Percentiles rank a stretch among this genome's conserved stretches.
phyloP scores from a whole-genome alignment of 2,329 filamentous ascomycete species.

The Podosphaera aphanis region DNA sequence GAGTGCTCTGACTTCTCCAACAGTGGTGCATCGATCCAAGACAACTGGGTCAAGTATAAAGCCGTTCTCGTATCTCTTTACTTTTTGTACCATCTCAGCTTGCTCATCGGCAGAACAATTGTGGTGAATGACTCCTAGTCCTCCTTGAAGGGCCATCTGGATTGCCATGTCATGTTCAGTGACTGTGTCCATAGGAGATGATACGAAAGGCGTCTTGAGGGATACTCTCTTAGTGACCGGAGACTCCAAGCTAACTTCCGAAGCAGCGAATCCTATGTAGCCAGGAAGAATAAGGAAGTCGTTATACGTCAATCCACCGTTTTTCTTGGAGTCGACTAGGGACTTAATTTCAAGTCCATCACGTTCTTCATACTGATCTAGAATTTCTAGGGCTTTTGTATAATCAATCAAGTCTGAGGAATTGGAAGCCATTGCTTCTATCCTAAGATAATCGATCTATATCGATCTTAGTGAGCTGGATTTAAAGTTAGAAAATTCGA shows the following conservation, averaged over 20 bases:
- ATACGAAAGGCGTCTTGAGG: conserved; percentile 89
- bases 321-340: conserved; percentile 73
- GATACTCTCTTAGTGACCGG: conserved; percentile 88
- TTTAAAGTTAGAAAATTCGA: background rate
- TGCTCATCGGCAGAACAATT: conserved; percentile 96
- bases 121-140: conserved; percentile 90
- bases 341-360: conserved; percentile 78
- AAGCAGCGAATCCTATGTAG: conserved; percentile 93
- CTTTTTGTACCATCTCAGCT: conserved; percentile 96
- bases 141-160: conserved; percentile 75
- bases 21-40: conserved; percentile 65
- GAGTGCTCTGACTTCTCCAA: conserved; percentile 71
- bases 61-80: conserved; percentile 97
- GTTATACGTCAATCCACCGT: conserved; percentile 93
- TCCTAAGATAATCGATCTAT: background rate
- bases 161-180: conserved; percentile 99
- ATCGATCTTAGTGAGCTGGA: background rate
- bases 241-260: conserved; percentile 67
- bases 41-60: conserved; percentile 95
- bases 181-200: conserved; percentile 98
- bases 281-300: conserved; percentile 93
- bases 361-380: conserved; percentile 54
- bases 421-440: background rate
- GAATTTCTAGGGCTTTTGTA: conserved; percentile 52
- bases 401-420: conserved; percentile 38